Evolutionary conservation across 1,284 basidiomycete genomes (phyloP), one percentile per base, ranked within the genome.

Genomic region (Coniophora puteana): DNA sequence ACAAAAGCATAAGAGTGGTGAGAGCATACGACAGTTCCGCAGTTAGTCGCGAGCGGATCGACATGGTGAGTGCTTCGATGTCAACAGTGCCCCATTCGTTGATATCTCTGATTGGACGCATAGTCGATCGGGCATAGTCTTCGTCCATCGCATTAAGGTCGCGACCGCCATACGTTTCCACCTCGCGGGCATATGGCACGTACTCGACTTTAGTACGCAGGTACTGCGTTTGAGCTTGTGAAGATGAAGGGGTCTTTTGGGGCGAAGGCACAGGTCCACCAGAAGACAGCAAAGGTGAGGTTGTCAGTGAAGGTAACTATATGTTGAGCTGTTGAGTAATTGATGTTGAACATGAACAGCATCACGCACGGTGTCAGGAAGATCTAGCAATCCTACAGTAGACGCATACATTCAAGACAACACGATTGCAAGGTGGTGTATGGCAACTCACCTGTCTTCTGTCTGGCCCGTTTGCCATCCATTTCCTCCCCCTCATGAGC

Each of bases 121-220:
- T 74, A 44, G 70, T 74, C 40, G 71, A 56, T 18, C 68, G 72
- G 13, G 67, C 61, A 28, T 80, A 69, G 52, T 89, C 83, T 12
- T 74, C 70, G 50, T 91, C 82, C 41, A 93, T 64, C n/a, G 67
- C 51, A 38, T 80, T 73, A 16, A 93, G 58, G 59, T 97, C 90
- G 55, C 93, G 84, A 11, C 94, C 94, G 23, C 91, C 93, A 45
- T 82, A 72, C 1, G 83, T 84, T n/a, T 87, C 80, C 21, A 89
- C 62, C 43, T 88, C 83, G 20, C 89, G 80, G 8, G 78, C 78
- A 13, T 91, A 68, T 0, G 95, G 95, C 20, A 88, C 71, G 59
- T 98, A 99, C 67, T 93, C 89, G 51, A 98, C 89, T 65, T 87
- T 90, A 54, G 89, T 84, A 45, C 91, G 79, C 26, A 78, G 66